phyloP scores from a whole-genome alignment of 306 rosid species.

The Begonia masoniana region DNA sequence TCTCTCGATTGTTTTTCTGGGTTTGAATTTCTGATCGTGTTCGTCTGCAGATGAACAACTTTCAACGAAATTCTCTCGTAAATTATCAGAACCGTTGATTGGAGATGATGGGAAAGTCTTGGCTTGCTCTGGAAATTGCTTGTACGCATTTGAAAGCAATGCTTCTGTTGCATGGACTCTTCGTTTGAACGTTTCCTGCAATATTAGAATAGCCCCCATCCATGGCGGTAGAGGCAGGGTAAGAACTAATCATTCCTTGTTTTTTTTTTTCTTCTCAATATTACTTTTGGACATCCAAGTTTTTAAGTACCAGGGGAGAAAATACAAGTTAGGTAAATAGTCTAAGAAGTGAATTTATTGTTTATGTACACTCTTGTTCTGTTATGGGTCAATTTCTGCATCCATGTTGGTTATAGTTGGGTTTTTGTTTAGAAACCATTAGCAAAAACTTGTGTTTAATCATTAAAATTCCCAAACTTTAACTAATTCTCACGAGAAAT shows the following conservation, averaged over 20 bases:
- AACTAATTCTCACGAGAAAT: too few species aligned
- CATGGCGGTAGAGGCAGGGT: constrained; percentile 52
- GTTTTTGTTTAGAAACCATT: too few species aligned
- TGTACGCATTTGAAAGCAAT: constrained; percentile 7
- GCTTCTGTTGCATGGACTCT: constrained; percentile 6
- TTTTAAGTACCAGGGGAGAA: too few species aligned
- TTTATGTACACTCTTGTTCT: too few species aligned
- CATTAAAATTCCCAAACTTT: too few species aligned
- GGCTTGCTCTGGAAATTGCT: constrained; percentile 1
- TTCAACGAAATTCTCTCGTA: background rate
- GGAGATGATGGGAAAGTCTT: constrained; percentile 4
- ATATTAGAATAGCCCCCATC: constrained; percentile 29
- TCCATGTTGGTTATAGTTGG: too few species aligned
- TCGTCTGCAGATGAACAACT: background rate
- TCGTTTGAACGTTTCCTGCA: constrained; percentile 41
- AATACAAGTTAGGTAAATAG: too few species aligned
- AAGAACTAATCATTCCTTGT: background rate
- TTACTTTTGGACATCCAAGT: too few species aligned
- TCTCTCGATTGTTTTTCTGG: background rate
- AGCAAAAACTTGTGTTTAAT: too few species aligned
- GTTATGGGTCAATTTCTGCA: too few species aligned
- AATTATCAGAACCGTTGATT: constrained; percentile 1
- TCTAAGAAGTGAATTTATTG: too few species aligned
- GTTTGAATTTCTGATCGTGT: background rate
- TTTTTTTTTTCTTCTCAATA: too few species aligned